phyloP scores from a whole-genome alignment of 2,329 filamentous ascomycete genomes.

The Byssothecium circinans region DNA sequence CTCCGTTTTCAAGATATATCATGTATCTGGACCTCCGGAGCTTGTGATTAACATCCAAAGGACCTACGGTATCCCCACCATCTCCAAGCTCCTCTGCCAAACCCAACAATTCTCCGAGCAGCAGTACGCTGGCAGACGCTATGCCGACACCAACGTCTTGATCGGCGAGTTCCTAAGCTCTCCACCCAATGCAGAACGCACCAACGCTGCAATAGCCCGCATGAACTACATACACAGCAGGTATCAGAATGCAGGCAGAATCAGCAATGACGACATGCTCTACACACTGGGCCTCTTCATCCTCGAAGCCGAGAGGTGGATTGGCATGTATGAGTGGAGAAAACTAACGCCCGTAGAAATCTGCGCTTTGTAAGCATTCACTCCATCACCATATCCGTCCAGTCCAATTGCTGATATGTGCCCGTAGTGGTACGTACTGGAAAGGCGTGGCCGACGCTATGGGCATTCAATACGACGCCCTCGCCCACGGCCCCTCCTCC shows the following conservation, averaged over 20 bases:
- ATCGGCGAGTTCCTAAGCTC: slow-evolving; percentile 35
- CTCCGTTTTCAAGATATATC: no score
- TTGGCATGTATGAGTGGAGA: slow-evolving; percentile 71
- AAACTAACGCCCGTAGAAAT: slow-evolving; percentile 65
- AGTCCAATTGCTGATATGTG: not conserved
- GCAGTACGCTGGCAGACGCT: slow-evolving; percentile 29
- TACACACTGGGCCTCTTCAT: slow-evolving; percentile 69
- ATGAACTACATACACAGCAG: slow-evolving; percentile 65
- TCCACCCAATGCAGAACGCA: slow-evolving; percentile 37
- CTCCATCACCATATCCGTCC: not conserved
- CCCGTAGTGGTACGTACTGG: slow-evolving; percentile 62
- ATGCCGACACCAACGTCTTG: slow-evolving; percentile 36
- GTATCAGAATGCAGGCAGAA: slow-evolving; percentile 61
- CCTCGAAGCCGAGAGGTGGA: slow-evolving; percentile 65
- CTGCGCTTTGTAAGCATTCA: slow-evolving; percentile 55
- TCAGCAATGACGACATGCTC: slow-evolving; percentile 64
- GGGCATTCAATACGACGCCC: slow-evolving; percentile 57
- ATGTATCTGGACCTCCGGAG: no score
- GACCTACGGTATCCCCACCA: slow-evolving; percentile 43
- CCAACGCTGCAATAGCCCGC: slow-evolving; percentile 55
- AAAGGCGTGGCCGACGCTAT: slow-evolving; percentile 71
- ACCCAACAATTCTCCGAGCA: slow-evolving; percentile 34
- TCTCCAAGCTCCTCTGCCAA: slow-evolving; percentile 38
- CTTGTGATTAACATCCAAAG: slow-evolving; percentile 7
- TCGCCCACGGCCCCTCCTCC: slow-evolving; percentile 43